A percentile compares a stretch with the other conserved stretches of the same genome.
These are phyloP conservation scores for Cucurbita argyrosperma DNA, from an alignment of 306 rosid genomes.

Conservation along the genomic window DNA sequence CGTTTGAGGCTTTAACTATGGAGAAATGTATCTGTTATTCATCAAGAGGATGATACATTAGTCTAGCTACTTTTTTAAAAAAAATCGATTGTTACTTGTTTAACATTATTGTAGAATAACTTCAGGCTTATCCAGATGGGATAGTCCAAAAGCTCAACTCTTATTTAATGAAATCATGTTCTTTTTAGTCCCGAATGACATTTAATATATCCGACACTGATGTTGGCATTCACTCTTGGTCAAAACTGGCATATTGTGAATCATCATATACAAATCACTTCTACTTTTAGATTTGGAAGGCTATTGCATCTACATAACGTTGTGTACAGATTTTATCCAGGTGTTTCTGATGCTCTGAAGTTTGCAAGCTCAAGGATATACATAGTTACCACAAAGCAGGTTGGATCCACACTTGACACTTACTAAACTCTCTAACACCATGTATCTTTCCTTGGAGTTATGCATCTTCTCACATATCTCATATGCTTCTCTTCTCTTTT, in stretches of 20 bases:
- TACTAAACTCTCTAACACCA: no score
- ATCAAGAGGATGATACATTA: neutral
- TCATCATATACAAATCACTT: neutral
- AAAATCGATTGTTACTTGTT: neutral
- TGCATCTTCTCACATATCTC: neutral
- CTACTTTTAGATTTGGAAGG: neutral
- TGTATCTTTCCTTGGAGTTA: neutral
- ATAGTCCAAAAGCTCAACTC: neutral
- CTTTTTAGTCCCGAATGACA: neutral
- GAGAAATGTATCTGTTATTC: neutral
- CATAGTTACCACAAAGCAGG: slow-evolving; percentile 83
- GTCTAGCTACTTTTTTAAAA: neutral
- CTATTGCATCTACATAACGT: neutral
- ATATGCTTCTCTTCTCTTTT: neutral
- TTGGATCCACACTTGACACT: slow-evolving; percentile 6
- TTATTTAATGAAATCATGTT: neutral
- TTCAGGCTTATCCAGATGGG: neutral
- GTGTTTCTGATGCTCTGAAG: slow-evolving; percentile 57
- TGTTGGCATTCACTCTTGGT: neutral
- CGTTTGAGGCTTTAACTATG: neutral
- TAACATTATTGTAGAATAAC: neutral
- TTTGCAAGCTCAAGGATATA: slow-evolving; percentile 67
- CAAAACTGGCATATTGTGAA: neutral
- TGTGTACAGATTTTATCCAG: slow-evolving; percentile 56
- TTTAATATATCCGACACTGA: neutral